Conservation (phyloP, 345 rosid genomes). For the Moricandia arvensis region DNA sequence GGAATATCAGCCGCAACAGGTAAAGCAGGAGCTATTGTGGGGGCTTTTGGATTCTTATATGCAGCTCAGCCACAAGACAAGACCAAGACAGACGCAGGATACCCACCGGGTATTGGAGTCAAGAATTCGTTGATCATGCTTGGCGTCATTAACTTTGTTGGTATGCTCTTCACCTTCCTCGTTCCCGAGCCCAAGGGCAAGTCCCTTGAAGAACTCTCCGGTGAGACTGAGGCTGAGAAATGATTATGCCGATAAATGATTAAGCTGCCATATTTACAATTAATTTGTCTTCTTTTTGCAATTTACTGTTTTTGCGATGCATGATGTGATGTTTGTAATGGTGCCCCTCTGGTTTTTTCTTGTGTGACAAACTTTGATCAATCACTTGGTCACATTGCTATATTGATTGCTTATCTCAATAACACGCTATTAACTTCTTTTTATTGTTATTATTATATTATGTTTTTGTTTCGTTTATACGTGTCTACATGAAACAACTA, state of each 20-base stretch:
- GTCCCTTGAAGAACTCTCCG: conserved; percentile 3
- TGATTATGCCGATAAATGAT: neutral
- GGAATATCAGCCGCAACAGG: neutral
- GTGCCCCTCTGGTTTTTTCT: neutral
- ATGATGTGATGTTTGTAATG: conserved; percentile 10
- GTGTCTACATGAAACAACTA: neutral
- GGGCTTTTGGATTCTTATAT: neutral
- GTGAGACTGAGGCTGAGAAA: neutral
- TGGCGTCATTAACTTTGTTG: neutral
- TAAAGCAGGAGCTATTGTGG: neutral
- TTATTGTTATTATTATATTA: neutral
- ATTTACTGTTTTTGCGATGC: neutral
- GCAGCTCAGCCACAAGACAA: neutral
- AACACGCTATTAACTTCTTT: neutral
- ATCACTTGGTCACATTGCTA: neutral
- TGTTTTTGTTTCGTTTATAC: neutral
- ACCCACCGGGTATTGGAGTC: neutral
- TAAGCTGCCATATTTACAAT: neutral
- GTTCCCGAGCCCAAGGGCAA: neutral
- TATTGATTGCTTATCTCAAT: conserved; percentile 3
- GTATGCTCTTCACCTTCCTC: neutral
- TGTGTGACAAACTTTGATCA: conserved; percentile 18
- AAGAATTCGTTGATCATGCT: neutral
- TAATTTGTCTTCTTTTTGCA: neutral
- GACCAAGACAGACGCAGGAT: neutral